These are phyloP conservation scores for Hanseniaspora vineae DNA, from an alignment of 805 yeast genomes.

Conservation along the genomic window DNA sequence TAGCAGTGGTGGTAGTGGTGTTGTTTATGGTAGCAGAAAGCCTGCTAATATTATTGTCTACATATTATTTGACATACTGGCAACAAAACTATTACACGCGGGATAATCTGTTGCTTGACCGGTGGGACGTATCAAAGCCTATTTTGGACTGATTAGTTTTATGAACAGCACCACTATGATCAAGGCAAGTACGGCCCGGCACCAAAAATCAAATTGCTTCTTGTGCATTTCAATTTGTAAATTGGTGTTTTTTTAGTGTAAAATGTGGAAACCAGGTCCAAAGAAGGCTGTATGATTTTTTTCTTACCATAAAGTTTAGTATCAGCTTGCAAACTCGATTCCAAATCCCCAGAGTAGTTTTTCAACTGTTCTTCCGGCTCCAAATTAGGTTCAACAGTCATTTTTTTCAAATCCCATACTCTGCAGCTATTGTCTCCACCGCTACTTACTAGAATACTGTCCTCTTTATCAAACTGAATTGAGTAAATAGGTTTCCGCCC, in stretches of 20 bases:
- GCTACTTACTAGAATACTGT: constrained; percentile 78
- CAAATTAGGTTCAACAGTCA: constrained; percentile 66
- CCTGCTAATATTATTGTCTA: not conserved
- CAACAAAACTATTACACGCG: constrained; percentile 14
- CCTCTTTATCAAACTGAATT: constrained; percentile 73
- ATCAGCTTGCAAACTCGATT: constrained; percentile 15
- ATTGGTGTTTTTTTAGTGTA: constrained; percentile 92
- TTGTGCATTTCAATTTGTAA: constrained; percentile 81
- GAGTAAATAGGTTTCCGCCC: constrained; percentile 81
- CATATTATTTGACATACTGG: constrained; percentile 21
- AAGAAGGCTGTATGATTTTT: constrained; percentile 64
- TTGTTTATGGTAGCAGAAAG: not conserved
- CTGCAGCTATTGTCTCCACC: constrained; percentile 89
- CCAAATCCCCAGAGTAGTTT: constrained; percentile 18
- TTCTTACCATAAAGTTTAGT: constrained; percentile 39
- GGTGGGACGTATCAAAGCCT: constrained; percentile 16
- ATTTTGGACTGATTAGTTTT: constrained; percentile 9
- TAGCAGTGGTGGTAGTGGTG: not conserved
- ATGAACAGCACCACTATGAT: too few relatives aligned
- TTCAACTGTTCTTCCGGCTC: constrained; percentile 57
- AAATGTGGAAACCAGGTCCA: constrained; percentile 86
- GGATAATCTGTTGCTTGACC: constrained; percentile 4
- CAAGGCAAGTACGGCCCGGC: constrained; percentile 61
- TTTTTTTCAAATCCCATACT: constrained; percentile 89
- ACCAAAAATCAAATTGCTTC: constrained; percentile 81